Percentiles rank a stretch among this genome's conserved stretches.
Conservation (phyloP, 179 eudicot genomes). For the Spergularia azorica region DNA sequence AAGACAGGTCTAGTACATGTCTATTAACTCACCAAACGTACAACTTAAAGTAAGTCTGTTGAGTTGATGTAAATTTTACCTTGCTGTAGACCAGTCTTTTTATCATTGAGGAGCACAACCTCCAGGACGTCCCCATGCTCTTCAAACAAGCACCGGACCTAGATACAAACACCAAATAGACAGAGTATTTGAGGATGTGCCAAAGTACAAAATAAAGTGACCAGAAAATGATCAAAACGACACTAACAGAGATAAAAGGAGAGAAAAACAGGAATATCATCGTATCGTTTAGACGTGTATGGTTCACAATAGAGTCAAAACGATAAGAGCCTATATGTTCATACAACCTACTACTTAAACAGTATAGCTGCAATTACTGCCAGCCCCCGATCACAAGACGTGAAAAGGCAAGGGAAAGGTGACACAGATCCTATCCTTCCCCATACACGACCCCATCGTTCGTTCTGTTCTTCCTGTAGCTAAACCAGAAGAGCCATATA, state of each 20-base stretch:
- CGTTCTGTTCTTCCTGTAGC: too few species aligned
- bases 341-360: too few species aligned
- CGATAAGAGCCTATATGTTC: too few species aligned
- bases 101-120: conserved; percentile 43
- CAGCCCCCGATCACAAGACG: too few species aligned
- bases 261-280: neutral
- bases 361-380: too few species aligned
- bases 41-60: neutral
- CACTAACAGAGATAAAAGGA: neutral
- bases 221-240: neutral
- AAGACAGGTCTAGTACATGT: neutral
- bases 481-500: too few species aligned
- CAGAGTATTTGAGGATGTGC: neutral
- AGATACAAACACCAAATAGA: neutral
- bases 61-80: conserved; percentile 28
- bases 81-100: conserved; percentile 35
- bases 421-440: too few species aligned
- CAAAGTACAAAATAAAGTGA: neutral
- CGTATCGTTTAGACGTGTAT: neutral
- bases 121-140: conserved; percentile 42
- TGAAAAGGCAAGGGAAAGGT: too few species aligned
- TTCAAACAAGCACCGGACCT: conserved; percentile 39
- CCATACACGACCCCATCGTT: too few species aligned
- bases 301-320: too few species aligned
- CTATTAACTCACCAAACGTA: neutral